Evolutionary conservation across 345 rosid genomes (phyloP), one percentile per base, ranked within the genome.

Genomic region (Mangifera indica): DNA sequence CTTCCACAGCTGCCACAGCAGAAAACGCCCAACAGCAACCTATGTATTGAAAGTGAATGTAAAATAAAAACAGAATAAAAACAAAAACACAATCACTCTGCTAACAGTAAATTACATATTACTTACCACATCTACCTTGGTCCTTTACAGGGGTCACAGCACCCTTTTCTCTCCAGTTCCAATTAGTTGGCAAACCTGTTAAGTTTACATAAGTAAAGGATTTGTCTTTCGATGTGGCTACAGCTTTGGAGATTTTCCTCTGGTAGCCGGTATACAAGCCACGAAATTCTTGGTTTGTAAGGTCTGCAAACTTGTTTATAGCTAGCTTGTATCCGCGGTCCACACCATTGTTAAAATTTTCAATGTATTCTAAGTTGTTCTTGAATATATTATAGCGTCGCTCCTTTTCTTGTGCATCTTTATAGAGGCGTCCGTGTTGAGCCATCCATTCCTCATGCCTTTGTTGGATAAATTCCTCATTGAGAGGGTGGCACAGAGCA

Each of bases 261-360:
- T 76, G 78, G n/a, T 80, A 77, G 54, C 90, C 85, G 0, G 82
- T 84, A 67, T 80, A 75, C 25, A 71, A 52, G n/a, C 56, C 71
- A 58, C 78, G 77, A 60, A 89, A 89, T 73, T 91, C 97, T 11
- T 83, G 92, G 12, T 79, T 37, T 1, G 83, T 82, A 65, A 73
- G 29, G 79, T 87, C 93, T 0, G 89, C 81, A 66, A 87, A 91
- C 70, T 74, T 71, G 74, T 89, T 89, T 58, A 86, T 79, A 25
- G 81, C 80, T 48, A 91, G 85, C 72, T 80, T 81, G 73, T 76
- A 89, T 44, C 86, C 77, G 18, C 61, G 71, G 68, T 72, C 77
- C 62, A 25, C 71, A 40, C 76, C 77, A 58, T 75, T 78, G 69
- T 84, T 79, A 60, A 74, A 76, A 51, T 74, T 54, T 24, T 84